phyloP scores from a whole-genome alignment of 2,329 filamentous ascomycete species.

The Keithomyces neogunnii region DNA sequence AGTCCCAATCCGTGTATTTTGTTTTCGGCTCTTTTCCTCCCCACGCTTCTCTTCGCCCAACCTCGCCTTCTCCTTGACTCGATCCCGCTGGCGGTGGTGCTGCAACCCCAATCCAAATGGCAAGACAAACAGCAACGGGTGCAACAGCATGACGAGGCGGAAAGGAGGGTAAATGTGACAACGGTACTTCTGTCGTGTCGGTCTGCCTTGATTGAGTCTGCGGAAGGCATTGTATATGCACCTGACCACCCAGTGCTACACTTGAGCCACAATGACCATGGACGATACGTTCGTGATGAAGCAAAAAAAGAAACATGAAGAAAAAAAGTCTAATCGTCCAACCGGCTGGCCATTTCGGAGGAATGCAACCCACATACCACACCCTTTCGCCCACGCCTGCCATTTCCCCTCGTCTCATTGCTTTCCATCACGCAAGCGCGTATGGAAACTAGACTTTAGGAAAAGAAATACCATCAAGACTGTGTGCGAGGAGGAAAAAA shows the following conservation, averaged over 20 bases:
- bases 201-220: background rate
- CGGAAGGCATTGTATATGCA: background rate
- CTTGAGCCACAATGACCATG: background rate
- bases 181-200: background rate
- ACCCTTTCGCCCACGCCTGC: constrained; percentile 2
- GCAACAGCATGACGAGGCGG: background rate
- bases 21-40: background rate
- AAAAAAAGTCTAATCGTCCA: background rate
- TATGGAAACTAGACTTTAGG: background rate
- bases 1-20: background rate
- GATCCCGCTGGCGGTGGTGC: no score
- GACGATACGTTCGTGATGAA: background rate
- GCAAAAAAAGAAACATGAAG: background rate
- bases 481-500: background rate
- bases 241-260: background rate
- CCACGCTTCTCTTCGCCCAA: background rate
- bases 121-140: background rate
- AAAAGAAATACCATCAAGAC: background rate
- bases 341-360: background rate
- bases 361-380: constrained; percentile 4
- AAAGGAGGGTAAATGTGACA: background rate
- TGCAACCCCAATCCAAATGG: background rate
- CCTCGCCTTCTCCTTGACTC: no score
- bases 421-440: background rate
- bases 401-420: background rate